phyloP scores from a whole-genome alignment of 768 basidiomycete species.

The Coprinopsis strossmayeri region DNA sequence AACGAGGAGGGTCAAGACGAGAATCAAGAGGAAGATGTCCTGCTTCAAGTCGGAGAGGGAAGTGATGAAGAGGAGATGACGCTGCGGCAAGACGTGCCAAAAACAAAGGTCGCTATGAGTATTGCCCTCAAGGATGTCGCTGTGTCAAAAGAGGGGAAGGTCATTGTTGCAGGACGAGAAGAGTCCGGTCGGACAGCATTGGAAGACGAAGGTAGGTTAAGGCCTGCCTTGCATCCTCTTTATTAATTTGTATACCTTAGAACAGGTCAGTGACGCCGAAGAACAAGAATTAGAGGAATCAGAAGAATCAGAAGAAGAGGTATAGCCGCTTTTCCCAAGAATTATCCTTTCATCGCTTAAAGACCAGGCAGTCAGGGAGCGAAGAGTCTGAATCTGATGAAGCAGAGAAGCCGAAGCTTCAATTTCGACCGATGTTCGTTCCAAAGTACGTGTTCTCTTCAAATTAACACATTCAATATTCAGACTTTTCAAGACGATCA shows the following conservation, averaged over 20 bases:
- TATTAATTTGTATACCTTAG: no score
- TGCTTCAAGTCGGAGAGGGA: constrained; percentile 51
- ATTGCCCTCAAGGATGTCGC: constrained; percentile 74
- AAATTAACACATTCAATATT: constrained; percentile 6
- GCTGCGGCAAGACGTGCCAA: constrained; percentile 27
- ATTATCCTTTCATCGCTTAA: constrained; percentile 9
- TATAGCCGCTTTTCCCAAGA: constrained; percentile 21
- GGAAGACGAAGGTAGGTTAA: constrained; percentile 33
- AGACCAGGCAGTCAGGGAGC: constrained; percentile 66
- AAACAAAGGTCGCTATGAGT: constrained; percentile 50
- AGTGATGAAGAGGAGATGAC: constrained; percentile 30
- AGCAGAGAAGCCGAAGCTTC: constrained; percentile 65
- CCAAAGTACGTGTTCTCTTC: constrained; percentile 62
- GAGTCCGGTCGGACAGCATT: constrained; percentile 71
- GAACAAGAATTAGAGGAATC: constrained; percentile 33
- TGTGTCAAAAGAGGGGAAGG: constrained; percentile 74
- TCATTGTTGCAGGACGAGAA: constrained; percentile 70
- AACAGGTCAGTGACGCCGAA: constrained; percentile 22
- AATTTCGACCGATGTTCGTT: constrained; percentile 90
- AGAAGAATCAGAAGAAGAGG: constrained; percentile 38
- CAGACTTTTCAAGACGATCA: constrained; percentile 47
- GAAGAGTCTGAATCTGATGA: constrained; percentile 81
- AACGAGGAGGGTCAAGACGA: constrained; percentile 31
- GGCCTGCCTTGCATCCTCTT: constrained; percentile 13
- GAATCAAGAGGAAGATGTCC: constrained; percentile 41